A percentile compares a stretch with the other conserved stretches of the same genome.
Evolutionary conservation across 768 basidiomycete species (phyloP).

Genomic region (Porphyrellus cyaneotinctus): DNA sequence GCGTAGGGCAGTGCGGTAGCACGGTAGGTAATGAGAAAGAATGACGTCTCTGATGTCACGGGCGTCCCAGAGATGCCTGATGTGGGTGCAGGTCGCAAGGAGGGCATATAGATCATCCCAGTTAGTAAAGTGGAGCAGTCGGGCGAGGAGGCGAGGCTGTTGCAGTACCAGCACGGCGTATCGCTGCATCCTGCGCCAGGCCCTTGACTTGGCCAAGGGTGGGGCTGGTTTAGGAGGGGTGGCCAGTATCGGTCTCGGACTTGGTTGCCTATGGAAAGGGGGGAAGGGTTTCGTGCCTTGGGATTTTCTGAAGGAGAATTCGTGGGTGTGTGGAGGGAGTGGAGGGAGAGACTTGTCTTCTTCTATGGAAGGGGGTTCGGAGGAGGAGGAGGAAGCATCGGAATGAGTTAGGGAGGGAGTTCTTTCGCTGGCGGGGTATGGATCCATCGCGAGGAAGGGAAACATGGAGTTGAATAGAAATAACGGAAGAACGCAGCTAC

Average conservation of each 20-base stretch:
- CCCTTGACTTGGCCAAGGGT: constrained; percentile 13
- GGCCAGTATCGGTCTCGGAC: background rate
- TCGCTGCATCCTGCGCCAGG: constrained; percentile 30
- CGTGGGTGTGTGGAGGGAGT: background rate
- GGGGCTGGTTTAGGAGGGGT: constrained; percentile 2
- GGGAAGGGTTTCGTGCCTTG: background rate
- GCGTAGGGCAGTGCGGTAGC: constrained; percentile 45
- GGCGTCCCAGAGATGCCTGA: constrained; percentile 32
- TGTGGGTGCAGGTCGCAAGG: constrained; percentile 32
- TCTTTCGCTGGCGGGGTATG: constrained; percentile 12
- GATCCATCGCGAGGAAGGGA: constrained; percentile 23
- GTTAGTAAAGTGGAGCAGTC: constrained; percentile 28
- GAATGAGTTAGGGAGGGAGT: constrained; percentile 30
- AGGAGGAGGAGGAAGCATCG: constrained; percentile 22
- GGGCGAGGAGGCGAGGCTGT: constrained; percentile 33
- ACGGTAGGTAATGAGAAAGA: constrained; percentile 52
- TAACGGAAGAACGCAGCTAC: background rate
- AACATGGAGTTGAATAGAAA: background rate
- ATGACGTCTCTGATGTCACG: constrained; percentile 36
- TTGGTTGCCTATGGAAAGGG: background rate
- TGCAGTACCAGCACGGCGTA: constrained; percentile 26
- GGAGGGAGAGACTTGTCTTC: constrained; percentile 23
- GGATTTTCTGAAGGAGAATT: background rate
- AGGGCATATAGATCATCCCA: constrained; percentile 43
- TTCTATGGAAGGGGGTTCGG: constrained; percentile 14